A percentile compares a stretch with the other conserved stretches of the same genome.
These are phyloP conservation scores for Yarrowia deformans DNA, from an alignment of 805 yeast species.

Conservation along the genomic window DNA sequence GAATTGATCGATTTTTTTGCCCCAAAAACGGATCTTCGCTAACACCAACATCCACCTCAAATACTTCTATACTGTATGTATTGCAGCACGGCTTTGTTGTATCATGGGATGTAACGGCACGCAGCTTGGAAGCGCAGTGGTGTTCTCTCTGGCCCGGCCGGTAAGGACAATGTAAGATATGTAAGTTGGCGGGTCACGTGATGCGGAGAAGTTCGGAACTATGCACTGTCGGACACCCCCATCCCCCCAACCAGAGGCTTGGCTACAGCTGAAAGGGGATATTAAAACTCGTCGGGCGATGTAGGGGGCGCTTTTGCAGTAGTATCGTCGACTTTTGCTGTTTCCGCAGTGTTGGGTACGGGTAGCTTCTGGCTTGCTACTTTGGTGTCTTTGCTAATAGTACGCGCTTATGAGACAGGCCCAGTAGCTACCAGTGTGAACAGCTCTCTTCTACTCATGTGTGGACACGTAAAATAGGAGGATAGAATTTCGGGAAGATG, in stretches of 20 bases:
- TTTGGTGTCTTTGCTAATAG: neutral
- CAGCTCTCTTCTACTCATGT: neutral
- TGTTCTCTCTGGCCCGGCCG: neutral
- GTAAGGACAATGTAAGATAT: conserved; percentile 31
- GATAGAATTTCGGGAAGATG: conserved; percentile 25
- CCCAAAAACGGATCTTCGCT: too few species aligned
- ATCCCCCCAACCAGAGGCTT: conserved; percentile 9
- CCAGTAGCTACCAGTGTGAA: neutral
- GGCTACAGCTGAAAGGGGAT: conserved; percentile 22
- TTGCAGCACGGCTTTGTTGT: conserved; percentile 18
- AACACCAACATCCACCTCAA: too few species aligned
- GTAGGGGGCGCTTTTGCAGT: neutral
- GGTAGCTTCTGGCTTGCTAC: too few species aligned
- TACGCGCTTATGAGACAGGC: conserved; percentile 8
- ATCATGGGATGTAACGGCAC: neutral
- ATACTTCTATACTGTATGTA: too few species aligned
- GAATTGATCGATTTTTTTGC: too few species aligned
- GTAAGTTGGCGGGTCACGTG: conserved; percentile 35
- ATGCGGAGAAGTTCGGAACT: conserved; percentile 38
- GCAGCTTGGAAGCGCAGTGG: conserved; percentile 10
- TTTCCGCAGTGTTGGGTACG: too few species aligned
- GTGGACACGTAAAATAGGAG: conserved; percentile 9
- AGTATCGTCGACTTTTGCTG: neutral
- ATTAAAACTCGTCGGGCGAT: neutral
- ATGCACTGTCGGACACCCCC: neutral